Base-by-base conservation (phyloP, 2,329 filamentous ascomycete genomes). In the Bipolaris bicolor region DNA sequence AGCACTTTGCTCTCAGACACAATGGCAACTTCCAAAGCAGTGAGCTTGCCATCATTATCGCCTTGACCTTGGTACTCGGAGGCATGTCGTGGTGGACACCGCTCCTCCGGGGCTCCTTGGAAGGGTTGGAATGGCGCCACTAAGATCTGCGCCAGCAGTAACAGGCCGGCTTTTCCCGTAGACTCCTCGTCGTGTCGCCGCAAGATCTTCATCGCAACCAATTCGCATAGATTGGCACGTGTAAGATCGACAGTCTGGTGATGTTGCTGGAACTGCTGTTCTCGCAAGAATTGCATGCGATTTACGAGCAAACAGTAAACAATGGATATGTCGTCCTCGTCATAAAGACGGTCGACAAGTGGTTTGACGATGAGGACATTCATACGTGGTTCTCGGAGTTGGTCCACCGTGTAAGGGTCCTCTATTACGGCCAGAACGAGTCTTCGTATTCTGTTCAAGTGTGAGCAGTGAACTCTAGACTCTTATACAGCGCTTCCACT, bases 251-350 rank as follows among this genome's bases (percentile, higher is more conserved):
- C 90, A 59, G 91, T 94, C 73, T 93, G 90, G 59, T 91, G 87
- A 70, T 92, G 91, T 67, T 86, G 85, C 68, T 90, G 84, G 67
- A 89, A 88, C 10, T 86, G 83, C 73, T 95, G 90, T 73, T 95
- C 90, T 53, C 89, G 84, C 22, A 93, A 80, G 68, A 95, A 95
- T 70, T 92, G 89, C 33, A 87, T 86, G 13, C 90, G 85, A 69
- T 96, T 95, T 63, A 95, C 90, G 20, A 96, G 83, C 58, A 96
- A 79, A 72, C 90, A 94, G 74, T 94, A 95, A 10, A 95, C 90
- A 53, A 93, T 87, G 1, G 90, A 94, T 37, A 93, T 88, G 78
- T 95, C 91, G 57, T 91, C 84, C 57, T 88, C 83, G 67, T 90
- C 87, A 72, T 92, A 95, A 7, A 94, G 83, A 72, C 91, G 89